phyloP scores from a whole-genome alignment of 2,329 filamentous ascomycete genomes.

The Coleophoma cylindrospora region DNA sequence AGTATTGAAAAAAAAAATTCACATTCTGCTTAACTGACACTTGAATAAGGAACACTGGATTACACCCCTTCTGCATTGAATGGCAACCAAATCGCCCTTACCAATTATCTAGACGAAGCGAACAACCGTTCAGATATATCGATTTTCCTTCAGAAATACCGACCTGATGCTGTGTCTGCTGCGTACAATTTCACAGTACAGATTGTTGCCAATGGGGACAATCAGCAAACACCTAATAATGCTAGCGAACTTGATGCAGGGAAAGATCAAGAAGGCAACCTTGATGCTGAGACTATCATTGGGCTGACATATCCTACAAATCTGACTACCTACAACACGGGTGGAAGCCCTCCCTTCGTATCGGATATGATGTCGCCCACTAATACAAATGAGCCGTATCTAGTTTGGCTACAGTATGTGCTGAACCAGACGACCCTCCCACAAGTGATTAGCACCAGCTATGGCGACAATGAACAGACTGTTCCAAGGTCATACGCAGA shows the following conservation, averaged over 20 bases:
- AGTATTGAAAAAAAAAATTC: background rate
- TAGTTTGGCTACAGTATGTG: slow-evolving; percentile 47
- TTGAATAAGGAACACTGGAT: background rate
- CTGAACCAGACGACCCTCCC: slow-evolving; percentile 42
- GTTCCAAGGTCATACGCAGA: slow-evolving; percentile 46
- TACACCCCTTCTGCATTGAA: background rate
- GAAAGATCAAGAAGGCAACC: slow-evolving; percentile 42
- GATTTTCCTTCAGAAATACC: background rate
- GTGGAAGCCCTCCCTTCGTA: slow-evolving; percentile 47
- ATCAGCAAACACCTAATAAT: slow-evolving; percentile 4
- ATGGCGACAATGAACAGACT: slow-evolving; percentile 52
- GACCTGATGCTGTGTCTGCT: background rate
- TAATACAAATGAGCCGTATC: slow-evolving; percentile 50
- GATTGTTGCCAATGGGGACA: slow-evolving; percentile 2
- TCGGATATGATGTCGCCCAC: slow-evolving; percentile 30
- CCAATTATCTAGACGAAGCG: slow-evolving; percentile 4
- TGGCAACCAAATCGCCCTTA: slow-evolving; percentile 3
- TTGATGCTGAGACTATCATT: slow-evolving; percentile 51
- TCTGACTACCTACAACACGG: slow-evolving; percentile 48
- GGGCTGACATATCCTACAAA: slow-evolving; percentile 48
- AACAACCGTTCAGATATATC: background rate
- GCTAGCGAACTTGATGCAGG: slow-evolving; percentile 3
- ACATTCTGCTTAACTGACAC: background rate
- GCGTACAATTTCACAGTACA: background rate
- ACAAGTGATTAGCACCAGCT: slow-evolving; percentile 52